Base-by-base conservation (phyloP, 2,329 filamentous ascomycete species). In the Parastagonospora nodorum region DNA sequence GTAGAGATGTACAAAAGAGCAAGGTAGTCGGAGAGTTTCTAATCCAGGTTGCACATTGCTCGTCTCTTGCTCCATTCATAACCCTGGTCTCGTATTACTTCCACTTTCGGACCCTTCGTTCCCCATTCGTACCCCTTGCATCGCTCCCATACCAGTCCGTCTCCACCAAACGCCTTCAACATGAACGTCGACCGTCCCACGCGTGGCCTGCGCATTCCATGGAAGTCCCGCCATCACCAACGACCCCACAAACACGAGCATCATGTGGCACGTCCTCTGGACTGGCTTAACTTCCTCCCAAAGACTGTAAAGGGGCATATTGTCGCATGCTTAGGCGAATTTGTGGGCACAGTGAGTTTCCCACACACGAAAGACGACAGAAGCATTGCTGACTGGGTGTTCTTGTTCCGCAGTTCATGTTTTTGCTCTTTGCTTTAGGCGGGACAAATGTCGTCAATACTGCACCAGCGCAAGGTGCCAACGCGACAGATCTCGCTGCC, bases 241-340 rank as follows among this genome's bases (percentile, higher is more conserved):
- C 44, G 29, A 3, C 51, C 51, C 5, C n/a, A 33, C 10, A 35
- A 33, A 9, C 30, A 33, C 11, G 51, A 55, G 40, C 37, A 28
- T 5, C 40, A 48, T 15, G 51, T 55, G 12, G 41, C 36, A 8
- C 37, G 51, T 27, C 51, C 40, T 11, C 24, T 55, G 9, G 15
- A 11, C 5, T 28, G 48, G 24, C 48, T 55, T 10, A 40, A 55
- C 32, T n/a, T 45, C 30, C 45, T 55, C 8, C 52, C 52, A n/a
- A 32, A 33, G 2, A 15, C 48, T 0, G 10, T 46, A n/a, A 51
- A 51, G 19, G 45, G 48, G 2, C 52, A 55, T 12, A 46, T 48
- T n/a, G 50, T 53, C 4, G 50, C 50, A 4, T 38, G 42, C 24
- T 35, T 76, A 14, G 75, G 75, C 28, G 75, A 78, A 48, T 77